Evolutionary conservation across 192 early-diverging fungal genomes (phyloP).

Genomic region (Entrophospora sp.): DNA sequence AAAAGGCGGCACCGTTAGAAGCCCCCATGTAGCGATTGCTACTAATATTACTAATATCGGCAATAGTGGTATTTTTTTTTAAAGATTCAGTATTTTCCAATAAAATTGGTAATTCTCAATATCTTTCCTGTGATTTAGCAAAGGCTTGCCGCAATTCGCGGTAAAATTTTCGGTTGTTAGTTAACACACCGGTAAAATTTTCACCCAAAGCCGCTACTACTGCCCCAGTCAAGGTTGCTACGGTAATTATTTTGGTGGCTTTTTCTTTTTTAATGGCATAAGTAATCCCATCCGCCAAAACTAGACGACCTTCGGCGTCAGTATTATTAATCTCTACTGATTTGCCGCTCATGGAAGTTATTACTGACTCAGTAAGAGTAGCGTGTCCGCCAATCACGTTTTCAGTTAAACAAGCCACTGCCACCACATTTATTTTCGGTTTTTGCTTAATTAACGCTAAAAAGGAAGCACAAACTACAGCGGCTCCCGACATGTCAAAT

Average conservation of each 20-base stretch:
- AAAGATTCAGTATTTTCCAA: not conserved
- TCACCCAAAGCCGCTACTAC: slow-evolving; percentile 85
- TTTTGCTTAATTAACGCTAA: slow-evolving; percentile 63
- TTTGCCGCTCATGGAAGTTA: slow-evolving; percentile 75
- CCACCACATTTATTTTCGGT: slow-evolving; percentile 73
- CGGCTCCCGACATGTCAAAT: slow-evolving; percentile 92
- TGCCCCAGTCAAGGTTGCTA: slow-evolving; percentile 90
- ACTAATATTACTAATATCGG: not conserved
- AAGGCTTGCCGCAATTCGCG: not conserved
- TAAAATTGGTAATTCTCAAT: not conserved
- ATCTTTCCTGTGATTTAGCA: not conserved
- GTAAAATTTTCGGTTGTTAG: slow-evolving; percentile 7
- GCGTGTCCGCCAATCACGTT: slow-evolving; percentile 80
- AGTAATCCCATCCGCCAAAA: slow-evolving; percentile 82
- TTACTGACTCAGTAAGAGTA: slow-evolving; percentile 85
- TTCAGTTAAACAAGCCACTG: slow-evolving; percentile 79
- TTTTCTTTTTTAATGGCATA: slow-evolving; percentile 61
- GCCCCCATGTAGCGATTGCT: not conserved
- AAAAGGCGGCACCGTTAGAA: not conserved
- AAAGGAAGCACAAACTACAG: slow-evolving; percentile 62
- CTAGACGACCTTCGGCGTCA: slow-evolving; percentile 80
- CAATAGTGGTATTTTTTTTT: slow-evolving; percentile 10
- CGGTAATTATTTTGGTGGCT: slow-evolving; percentile 60
- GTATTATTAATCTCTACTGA: slow-evolving; percentile 89
- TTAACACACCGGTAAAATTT: slow-evolving; percentile 77